Evolutionary conservation across 768 basidiomycete genomes (phyloP), one percentile per base, ranked within the genome.

Genomic region (Mycena maculata): DNA sequence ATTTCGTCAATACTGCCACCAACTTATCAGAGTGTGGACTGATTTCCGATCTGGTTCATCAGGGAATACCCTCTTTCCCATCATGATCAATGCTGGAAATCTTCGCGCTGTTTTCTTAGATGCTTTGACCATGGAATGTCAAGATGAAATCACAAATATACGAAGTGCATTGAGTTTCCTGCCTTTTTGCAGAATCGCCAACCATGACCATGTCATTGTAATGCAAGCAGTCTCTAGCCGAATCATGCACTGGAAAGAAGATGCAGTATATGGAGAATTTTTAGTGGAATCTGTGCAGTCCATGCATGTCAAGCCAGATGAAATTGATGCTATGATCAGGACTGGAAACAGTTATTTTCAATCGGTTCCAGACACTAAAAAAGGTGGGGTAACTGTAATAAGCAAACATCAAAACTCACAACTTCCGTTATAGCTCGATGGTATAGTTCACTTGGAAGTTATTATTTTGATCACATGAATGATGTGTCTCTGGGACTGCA

Each of bases 11-110:
- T 39, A 62, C 27, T 45, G 41, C n/a, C 27, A 53, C 33, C 42
- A 62, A 28, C 33, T 53, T 9, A 38, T 62, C 48, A 28, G 53
- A 8, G 49, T 62, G 3, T 62, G 60, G 60, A 42, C 20, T 15
- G 20, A 62, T 27, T 62, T 62, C 27, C 49, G 53, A 10, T 4
- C 25, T 44, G 36, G 16, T n/a, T 50, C 22, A 49, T 36, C 12
- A 2, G 27, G 47, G 12, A 6, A 23, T 22, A 38, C 47, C 15
- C 30, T 55, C 6, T 7, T 8, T 23, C 47, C 44, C 13, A 55
- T 63, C 25, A 18, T 41, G n/a, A 33, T 25, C n/a, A 63, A 55
- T 47, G 11, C 31, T 23, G 41, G 41, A 4, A 63, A 45, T 20
- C 8, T 63, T 1, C n/a, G n/a, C n/a, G n/a, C n/a, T n/a, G n/a